Evolutionary conservation across 2,329 filamentous ascomycete genomes (phyloP).

Genomic region (Phialocephala sp.): DNA sequence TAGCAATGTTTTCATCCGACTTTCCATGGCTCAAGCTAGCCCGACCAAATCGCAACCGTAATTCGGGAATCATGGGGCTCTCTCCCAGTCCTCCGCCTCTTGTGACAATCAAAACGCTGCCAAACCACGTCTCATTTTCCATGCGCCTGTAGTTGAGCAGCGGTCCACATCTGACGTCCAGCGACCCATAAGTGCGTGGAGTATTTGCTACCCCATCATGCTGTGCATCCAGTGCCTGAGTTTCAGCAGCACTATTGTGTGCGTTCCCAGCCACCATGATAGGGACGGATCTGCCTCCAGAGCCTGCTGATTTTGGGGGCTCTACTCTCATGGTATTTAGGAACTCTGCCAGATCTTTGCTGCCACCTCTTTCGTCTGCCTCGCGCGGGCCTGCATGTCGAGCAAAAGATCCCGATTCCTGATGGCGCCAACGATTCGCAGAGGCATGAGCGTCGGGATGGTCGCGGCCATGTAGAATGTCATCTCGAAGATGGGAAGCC

Average conservation of each 20-base stretch:
- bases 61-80: slow-evolving; percentile 58
- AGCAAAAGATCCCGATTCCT: slow-evolving; percentile 63
- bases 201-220: slow-evolving; percentile 18
- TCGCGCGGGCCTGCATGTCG: slow-evolving; percentile 46
- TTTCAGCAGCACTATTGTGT: slow-evolving; percentile 20
- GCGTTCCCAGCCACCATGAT: slow-evolving; percentile 47
- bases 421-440: slow-evolving; percentile 64
- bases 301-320: slow-evolving; percentile 33
- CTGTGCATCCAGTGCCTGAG: slow-evolving; percentile 18
- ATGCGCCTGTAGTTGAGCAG: slow-evolving; percentile 80
- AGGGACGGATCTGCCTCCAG: slow-evolving; percentile 50
- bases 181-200: slow-evolving; percentile 40
- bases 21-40: slow-evolving; percentile 10
- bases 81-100: slow-evolving; percentile 69
- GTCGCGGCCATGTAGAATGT: slow-evolving; percentile 36
- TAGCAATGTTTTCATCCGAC: slow-evolving; percentile 28
- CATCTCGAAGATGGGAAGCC: slow-evolving; percentile 37
- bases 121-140: slow-evolving; percentile 74
- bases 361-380: slow-evolving; percentile 49
- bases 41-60: slow-evolving; percentile 55
- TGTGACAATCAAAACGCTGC: slow-evolving; percentile 84
- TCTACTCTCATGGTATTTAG: slow-evolving; percentile 59
- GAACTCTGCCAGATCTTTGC: slow-evolving; percentile 60
- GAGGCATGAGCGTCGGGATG: slow-evolving; percentile 60
- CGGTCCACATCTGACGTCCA: slow-evolving; percentile 72